Percentiles rank a stretch among this genome's conserved stretches.
These are phyloP conservation scores for Fusarium anthophilum DNA, from an alignment of 2,329 filamentous ascomycete genomes.

Conservation along the genomic window DNA sequence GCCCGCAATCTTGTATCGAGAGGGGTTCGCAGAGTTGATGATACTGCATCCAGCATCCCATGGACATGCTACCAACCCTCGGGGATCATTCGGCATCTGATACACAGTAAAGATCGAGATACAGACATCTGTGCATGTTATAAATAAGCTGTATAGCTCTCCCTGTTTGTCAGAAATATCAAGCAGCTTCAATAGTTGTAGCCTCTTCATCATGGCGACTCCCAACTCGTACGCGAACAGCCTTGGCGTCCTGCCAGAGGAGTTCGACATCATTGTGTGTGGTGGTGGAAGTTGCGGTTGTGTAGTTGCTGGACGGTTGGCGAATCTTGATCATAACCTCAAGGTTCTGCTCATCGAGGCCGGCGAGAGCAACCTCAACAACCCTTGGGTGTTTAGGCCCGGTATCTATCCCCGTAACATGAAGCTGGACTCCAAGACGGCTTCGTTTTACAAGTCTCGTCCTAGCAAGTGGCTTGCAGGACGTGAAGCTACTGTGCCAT, in stretches of 20 bases:
- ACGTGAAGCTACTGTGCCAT: constrained; percentile 77
- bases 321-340: constrained; percentile 80
- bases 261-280: constrained; percentile 83
- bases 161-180: not conserved
- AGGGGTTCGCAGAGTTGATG: constrained; percentile 31
- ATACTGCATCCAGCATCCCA: constrained; percentile 21
- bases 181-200: not conserved
- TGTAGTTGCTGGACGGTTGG: constrained; percentile 70
- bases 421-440: constrained; percentile 82
- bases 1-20: constrained; percentile 34
- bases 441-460: constrained; percentile 82
- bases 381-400: constrained; percentile 79
- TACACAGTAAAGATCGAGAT: constrained; percentile 2
- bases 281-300: constrained; percentile 76
- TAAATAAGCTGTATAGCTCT: constrained; percentile 13
- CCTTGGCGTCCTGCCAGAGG: constrained; percentile 66
- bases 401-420: constrained; percentile 83
- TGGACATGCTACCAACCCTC: constrained; percentile 17
- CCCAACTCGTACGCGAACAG: constrained; percentile 29
- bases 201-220: constrained; percentile 29
- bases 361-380: constrained; percentile 79
- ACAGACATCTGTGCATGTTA: not conserved
- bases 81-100: constrained; percentile 38
- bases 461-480: constrained; percentile 78
- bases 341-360: constrained; percentile 75